Conservation (phyloP, 306 rosid species). For the Urtica urens region DNA sequence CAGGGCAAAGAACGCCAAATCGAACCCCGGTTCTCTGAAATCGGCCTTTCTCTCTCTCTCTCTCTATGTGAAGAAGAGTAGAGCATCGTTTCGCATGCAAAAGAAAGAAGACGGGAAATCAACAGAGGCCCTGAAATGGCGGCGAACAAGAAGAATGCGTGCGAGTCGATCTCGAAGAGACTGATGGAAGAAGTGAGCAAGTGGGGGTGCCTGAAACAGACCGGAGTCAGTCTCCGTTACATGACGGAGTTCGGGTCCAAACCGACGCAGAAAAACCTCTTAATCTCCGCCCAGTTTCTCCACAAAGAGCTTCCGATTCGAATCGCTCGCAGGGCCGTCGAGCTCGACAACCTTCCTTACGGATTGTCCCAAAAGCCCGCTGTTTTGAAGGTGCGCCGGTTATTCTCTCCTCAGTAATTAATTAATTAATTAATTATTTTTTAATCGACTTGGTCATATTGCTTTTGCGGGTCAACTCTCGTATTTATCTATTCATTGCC, state of each 20-base stretch:
- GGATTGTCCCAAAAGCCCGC: slow-evolving; percentile 70
- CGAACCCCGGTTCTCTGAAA: too few relatives aligned
- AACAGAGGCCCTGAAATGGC: slow-evolving; percentile 36
- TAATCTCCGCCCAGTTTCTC: slow-evolving; percentile 73
- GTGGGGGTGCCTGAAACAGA: slow-evolving; percentile 81
- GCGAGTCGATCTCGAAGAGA: slow-evolving; percentile 47
- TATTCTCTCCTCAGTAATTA: background rate
- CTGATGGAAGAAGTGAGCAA: slow-evolving; percentile 58
- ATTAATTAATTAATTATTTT: background rate
- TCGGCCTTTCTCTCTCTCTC: too few relatives aligned
- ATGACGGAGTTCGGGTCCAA: slow-evolving; percentile 83
- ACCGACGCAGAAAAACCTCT: slow-evolving; percentile 36
- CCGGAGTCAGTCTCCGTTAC: slow-evolving; percentile 69
- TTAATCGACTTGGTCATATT: background rate
- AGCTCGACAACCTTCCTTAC: slow-evolving; percentile 68
- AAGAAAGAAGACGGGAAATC: background rate
- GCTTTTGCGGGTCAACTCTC: background rate
- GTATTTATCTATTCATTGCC: too few relatives aligned
- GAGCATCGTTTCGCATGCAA: background rate
- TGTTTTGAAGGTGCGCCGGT: slow-evolving; percentile 39
- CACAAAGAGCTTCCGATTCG: slow-evolving; percentile 80
- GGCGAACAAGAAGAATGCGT: slow-evolving; percentile 42
- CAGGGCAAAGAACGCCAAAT: too few relatives aligned
- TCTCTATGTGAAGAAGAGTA: too few relatives aligned
- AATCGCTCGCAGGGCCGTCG: slow-evolving; percentile 69